Evolutionary conservation across 164 flowering plant species (phyloP).

Genomic region (Vitis labrusca): DNA sequence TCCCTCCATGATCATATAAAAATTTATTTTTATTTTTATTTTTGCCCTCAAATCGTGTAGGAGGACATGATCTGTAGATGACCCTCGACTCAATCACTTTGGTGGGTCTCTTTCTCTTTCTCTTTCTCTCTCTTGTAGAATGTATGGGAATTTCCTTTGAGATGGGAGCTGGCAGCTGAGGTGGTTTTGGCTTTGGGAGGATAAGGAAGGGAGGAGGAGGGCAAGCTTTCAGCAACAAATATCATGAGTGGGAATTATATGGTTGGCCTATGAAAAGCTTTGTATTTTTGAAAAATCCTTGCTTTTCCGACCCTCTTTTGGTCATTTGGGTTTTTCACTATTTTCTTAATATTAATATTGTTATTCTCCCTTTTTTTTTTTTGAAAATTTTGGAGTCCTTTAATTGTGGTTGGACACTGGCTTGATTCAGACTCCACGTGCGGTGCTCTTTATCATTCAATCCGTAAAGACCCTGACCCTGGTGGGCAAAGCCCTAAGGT

Average conservation of each 20-base stretch:
- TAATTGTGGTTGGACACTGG: constrained; percentile 56
- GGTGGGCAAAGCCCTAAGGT: constrained; percentile 26
- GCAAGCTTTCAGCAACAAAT: constrained; percentile 69
- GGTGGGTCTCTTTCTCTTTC: constrained; percentile 33
- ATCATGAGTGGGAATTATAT: constrained; percentile 63
- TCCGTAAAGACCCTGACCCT: constrained; percentile 46
- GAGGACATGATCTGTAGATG: constrained; percentile 25
- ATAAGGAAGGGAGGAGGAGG: constrained; percentile 12
- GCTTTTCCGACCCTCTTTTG: not conserved
- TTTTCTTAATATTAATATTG: not conserved
- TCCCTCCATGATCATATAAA: constrained; percentile 46
- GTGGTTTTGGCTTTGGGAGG: constrained; percentile 12
- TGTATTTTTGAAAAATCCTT: not conserved
- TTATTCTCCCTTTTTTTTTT: not conserved
- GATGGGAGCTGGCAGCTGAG: constrained; percentile 30
- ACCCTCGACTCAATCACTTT: constrained; percentile 22
- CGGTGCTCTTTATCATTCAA: constrained; percentile 70
- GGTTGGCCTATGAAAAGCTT: constrained; percentile 22
- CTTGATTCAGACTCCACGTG: constrained; percentile 86
- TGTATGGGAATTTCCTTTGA: constrained; percentile 18
- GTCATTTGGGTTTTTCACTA: not conserved
- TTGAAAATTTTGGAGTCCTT: constrained; percentile 17
- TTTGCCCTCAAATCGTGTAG: not conserved
- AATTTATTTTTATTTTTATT: constrained; percentile 2
- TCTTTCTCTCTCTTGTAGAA: constrained; percentile 16